Evolutionary conservation across 139 green algal genomes (phyloP).

Genomic region (Ettlia oleoabundans): DNA sequence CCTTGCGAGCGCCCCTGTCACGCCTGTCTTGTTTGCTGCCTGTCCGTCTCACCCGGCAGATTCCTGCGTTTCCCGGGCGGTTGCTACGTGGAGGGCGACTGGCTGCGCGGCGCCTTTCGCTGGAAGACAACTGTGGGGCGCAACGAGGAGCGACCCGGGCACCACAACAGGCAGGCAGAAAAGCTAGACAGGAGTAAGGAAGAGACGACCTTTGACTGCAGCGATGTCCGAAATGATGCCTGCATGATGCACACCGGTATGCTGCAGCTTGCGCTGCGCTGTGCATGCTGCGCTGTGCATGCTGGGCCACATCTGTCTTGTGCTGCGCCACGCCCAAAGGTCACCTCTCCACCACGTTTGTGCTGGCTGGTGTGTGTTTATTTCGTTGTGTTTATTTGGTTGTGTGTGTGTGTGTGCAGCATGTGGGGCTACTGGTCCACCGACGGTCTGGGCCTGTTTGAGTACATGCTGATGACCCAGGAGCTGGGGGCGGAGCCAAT

Average conservation of each 20-base stretch:
- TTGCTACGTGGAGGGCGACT: constrained; percentile 72
- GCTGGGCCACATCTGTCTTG: no score
- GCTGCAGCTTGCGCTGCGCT: no score
- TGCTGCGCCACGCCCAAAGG: no score
- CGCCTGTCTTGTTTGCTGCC: neutral
- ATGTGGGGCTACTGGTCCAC: constrained; percentile 79
- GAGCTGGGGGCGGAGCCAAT: constrained; percentile 62
- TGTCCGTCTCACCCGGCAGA: neutral
- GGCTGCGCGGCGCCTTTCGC: constrained; percentile 53
- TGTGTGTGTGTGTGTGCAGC: neutral
- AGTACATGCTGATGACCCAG: constrained; percentile 75
- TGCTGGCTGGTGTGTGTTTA: no score
- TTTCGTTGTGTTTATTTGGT: neutral
- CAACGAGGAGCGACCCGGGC: constrained; percentile 57
- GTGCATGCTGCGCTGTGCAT: no score
- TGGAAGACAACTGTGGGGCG: constrained; percentile 64
- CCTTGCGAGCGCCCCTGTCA: no score
- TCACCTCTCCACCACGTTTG: no score
- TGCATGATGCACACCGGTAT: no score
- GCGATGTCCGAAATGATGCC: no score
- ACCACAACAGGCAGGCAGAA: constrained; percentile 55
- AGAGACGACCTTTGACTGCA: no score
- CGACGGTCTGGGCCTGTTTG: constrained; percentile 72
- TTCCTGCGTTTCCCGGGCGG: constrained; percentile 73
- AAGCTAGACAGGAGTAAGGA: no score